A percentile compares a stretch with the other conserved stretches of the same genome.
Evolutionary conservation across 306 rosid genomes (phyloP).

Genomic region (Trichosanthes truncata): DNA sequence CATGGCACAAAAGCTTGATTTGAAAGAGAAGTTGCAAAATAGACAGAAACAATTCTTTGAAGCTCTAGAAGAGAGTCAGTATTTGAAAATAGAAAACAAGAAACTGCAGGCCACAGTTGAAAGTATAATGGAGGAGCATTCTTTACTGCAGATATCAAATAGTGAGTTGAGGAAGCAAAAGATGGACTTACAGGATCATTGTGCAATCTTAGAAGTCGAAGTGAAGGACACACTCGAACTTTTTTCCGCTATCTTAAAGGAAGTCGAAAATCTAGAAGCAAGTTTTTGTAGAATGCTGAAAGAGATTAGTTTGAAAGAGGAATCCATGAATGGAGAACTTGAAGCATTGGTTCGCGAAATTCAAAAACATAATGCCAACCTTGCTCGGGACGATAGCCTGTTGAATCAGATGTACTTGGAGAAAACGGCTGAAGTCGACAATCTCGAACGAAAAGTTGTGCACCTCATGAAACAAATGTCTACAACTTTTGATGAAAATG

Average conservation of each 20-base stretch:
- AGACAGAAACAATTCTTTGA: slow-evolving; percentile 23
- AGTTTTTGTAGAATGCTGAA: slow-evolving; percentile 23
- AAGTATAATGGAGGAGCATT: slow-evolving; percentile 24
- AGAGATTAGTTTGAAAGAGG: slow-evolving; percentile 32
- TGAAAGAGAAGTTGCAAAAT: slow-evolving; percentile 16
- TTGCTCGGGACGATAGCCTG: slow-evolving; percentile 25
- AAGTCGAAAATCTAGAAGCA: slow-evolving; percentile 39
- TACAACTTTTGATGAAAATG: slow-evolving; percentile 34
- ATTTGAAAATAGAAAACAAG: slow-evolving; percentile 21
- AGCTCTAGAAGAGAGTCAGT: slow-evolving; percentile 29
- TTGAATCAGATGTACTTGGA: slow-evolving; percentile 35
- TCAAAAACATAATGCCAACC: slow-evolving; percentile 25
- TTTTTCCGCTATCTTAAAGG: slow-evolving; percentile 24
- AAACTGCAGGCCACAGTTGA: slow-evolving; percentile 27
- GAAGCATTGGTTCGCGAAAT: slow-evolving; percentile 31
- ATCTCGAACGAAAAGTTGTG: slow-evolving; percentile 34
- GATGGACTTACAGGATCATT: slow-evolving; percentile 27
- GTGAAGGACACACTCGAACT: slow-evolving; percentile 32
- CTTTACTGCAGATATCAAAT: slow-evolving; percentile 26
- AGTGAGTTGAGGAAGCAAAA: slow-evolving; percentile 32
- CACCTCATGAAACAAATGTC: slow-evolving; percentile 36
- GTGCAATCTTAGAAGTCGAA: slow-evolving; percentile 29
- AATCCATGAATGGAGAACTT: slow-evolving; percentile 23
- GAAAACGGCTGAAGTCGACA: slow-evolving; percentile 37
- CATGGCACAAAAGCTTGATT: slow-evolving; percentile 19